A percentile compares a stretch with the other conserved stretches of the same genome.
These are phyloP conservation scores for Ceratonia siliqua DNA, from an alignment of 306 rosid genomes.

Conservation along the genomic window DNA sequence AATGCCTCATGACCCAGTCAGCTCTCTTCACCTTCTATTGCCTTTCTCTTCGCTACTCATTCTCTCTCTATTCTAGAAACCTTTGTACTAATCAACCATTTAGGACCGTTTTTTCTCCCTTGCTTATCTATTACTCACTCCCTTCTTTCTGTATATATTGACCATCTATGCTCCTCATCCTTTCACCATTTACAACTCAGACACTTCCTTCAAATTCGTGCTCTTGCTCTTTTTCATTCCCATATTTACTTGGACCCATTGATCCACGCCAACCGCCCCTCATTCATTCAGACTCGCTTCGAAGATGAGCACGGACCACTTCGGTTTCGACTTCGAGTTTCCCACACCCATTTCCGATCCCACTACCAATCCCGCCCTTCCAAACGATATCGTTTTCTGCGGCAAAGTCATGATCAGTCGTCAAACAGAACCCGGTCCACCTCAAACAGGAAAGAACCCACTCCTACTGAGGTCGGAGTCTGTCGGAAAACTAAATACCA, in stretches of 20 bases:
- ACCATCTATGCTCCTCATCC: neutral
- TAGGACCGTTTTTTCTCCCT: neutral
- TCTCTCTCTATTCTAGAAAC: neutral
- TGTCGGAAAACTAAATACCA: neutral
- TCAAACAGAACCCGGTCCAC: slow-evolving; percentile 21
- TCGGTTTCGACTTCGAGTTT: slow-evolving; percentile 42
- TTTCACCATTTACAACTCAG: neutral
- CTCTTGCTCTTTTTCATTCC: too few relatives aligned
- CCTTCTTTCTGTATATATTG: neutral
- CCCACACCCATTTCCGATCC: neutral
- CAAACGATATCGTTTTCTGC: slow-evolving; percentile 40
- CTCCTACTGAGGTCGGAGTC: neutral
- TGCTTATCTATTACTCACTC: neutral
- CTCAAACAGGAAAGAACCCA: neutral
- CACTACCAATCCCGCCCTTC: neutral
- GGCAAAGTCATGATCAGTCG: slow-evolving; percentile 38
- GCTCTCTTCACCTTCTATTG: too few relatives aligned
- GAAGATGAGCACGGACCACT: neutral
- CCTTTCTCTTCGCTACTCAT: too few relatives aligned
- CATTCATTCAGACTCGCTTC: neutral
- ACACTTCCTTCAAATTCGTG: too few relatives aligned
- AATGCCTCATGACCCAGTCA: neutral
- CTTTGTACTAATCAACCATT: neutral
- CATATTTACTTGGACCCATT: neutral
- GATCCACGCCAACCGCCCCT: neutral